Evolutionary conservation across 2,329 filamentous ascomycete genomes (phyloP).

Genomic region (Myotisia sp.): DNA sequence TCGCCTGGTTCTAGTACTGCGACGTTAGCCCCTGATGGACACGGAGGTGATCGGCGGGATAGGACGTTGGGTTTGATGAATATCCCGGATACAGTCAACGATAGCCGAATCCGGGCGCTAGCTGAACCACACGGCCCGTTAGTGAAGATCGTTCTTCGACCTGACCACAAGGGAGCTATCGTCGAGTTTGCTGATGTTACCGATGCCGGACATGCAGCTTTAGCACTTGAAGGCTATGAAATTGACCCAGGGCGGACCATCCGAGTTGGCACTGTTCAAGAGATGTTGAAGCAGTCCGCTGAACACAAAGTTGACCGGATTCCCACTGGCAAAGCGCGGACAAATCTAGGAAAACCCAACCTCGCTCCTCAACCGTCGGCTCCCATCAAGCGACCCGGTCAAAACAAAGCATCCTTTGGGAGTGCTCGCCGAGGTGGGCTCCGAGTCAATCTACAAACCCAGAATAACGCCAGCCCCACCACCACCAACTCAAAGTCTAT

Average conservation of each 20-base stretch:
- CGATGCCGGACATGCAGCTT: constrained; percentile 48
- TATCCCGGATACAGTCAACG: constrained; percentile 83
- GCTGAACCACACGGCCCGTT: constrained; percentile 58
- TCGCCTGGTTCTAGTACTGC: constrained; percentile 17
- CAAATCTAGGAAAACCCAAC: constrained; percentile 21
- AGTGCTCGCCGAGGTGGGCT: constrained; percentile 36
- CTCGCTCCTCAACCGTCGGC: constrained; percentile 16
- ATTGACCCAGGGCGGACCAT: constrained; percentile 31
- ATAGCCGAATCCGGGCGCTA: constrained; percentile 61
- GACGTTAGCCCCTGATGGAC: constrained; percentile 31
- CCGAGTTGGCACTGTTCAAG: constrained; percentile 37
- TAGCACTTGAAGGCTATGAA: constrained; percentile 35
- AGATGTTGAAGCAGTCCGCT: constrained; percentile 33
- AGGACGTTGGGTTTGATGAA: constrained; percentile 72
- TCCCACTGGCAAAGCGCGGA: constrained; percentile 27
- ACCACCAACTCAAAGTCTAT: background rate
- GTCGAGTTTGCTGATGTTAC: constrained; percentile 63
- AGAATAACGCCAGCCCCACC: background rate
- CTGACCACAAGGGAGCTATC: constrained; percentile 70
- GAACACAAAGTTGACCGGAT: constrained; percentile 30
- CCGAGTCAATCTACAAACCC: constrained; percentile 16
- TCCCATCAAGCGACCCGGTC: constrained; percentile 33
- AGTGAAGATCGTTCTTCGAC: constrained; percentile 62
- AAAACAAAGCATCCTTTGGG: constrained; percentile 28
- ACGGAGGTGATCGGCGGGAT: constrained; percentile 35